Evolutionary conservation across 495 filamentous ascomycete species (phyloP), one percentile per base, ranked within the genome.

Genomic region (Penicillium crystallinum): DNA sequence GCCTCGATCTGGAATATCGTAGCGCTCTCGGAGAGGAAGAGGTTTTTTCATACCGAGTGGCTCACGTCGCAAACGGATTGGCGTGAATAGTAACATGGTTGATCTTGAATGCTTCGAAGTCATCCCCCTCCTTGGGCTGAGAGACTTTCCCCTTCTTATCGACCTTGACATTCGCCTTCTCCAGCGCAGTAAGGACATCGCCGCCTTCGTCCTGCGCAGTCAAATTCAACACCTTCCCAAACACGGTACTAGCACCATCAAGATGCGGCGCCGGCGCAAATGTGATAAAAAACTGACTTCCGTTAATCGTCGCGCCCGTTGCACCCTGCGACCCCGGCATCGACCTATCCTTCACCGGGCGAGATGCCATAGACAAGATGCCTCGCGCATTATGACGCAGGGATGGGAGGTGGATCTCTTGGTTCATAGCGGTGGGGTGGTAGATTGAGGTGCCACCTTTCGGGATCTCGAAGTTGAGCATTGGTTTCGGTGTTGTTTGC

Each of bases 201-300:
- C 69, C 71, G 3, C 67, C 70, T 37, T 73, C 77, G 55, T 77
- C 71, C 34, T 74, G 70, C 6, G 68, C 62, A 9, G 60, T 67
- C 54, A 74, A 39, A 53, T 68, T 76, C 66, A 85, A 59, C 40
- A 97, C 81, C 68, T 88, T 87, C 22, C 93, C 93, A 72, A 98
- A 97, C 3, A 95, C 88, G 1, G 90, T 95, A 65, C 92, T 98
- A 53, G 89, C 81, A 5, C 93, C 95, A 71, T 97, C 95, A 29
- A 98, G 73, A 81, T 98, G 93, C 48, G 90, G 84, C 37, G 90
- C 89, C 22, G 87, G 79, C 40, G 86, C 90, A 67, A 92, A 91
- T 6, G 84, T 80, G 43, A 98, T 79, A 67, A 96, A 98, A 67
- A 97, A 98, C 72, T 98, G 93, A 55, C 87, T 91, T 14, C 90